phyloP scores from a whole-genome alignment of 139 green algal species.

The Ulvella scutata region DNA sequence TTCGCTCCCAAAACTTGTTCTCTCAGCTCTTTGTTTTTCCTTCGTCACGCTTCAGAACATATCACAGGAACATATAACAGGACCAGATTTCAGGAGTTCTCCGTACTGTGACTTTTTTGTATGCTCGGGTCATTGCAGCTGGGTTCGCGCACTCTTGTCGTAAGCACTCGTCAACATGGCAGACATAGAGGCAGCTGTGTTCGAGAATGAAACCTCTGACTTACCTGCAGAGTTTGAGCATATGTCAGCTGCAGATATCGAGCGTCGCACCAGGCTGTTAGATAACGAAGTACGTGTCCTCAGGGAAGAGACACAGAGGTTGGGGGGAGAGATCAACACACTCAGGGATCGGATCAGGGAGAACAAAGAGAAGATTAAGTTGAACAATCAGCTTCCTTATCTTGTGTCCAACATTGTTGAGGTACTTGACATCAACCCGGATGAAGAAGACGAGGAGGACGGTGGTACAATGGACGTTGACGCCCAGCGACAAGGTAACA shows the following conservation, averaged over 20 bases:
- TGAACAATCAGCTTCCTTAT: conserved; percentile 99
- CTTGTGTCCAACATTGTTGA: conserved; percentile 97
- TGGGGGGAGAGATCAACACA: conserved; percentile 20
- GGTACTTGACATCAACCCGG: conserved; percentile 80
- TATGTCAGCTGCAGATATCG: conserved; percentile 79
- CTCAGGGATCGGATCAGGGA: conserved; percentile 38
- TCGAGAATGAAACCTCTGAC: conserved; percentile 38
- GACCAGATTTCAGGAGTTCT: too few relatives aligned
- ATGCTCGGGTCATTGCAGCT: too few relatives aligned
- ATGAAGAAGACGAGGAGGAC: conserved; percentile 79
- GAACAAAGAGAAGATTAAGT: conserved; percentile 96
- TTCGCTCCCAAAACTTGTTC: too few relatives aligned
- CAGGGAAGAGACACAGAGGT: conserved; percentile 89
- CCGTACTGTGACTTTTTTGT: too few relatives aligned
- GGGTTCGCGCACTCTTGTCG: too few relatives aligned
- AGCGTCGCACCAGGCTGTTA: conserved; percentile 60
- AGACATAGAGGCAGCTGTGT: conserved; percentile 39
- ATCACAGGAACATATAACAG: too few relatives aligned
- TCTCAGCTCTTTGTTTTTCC: too few relatives aligned
- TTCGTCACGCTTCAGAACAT: too few relatives aligned
- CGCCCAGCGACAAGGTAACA: conserved; percentile 46
- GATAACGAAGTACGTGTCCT: conserved; percentile 98
- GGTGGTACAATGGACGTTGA: conserved; percentile 77
- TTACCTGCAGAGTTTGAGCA: conserved; percentile 75
- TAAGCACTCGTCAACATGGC: too few relatives aligned